Evolutionary conservation across 495 filamentous ascomycete genomes (phyloP).

Genomic region (Oidiodendron maius): DNA sequence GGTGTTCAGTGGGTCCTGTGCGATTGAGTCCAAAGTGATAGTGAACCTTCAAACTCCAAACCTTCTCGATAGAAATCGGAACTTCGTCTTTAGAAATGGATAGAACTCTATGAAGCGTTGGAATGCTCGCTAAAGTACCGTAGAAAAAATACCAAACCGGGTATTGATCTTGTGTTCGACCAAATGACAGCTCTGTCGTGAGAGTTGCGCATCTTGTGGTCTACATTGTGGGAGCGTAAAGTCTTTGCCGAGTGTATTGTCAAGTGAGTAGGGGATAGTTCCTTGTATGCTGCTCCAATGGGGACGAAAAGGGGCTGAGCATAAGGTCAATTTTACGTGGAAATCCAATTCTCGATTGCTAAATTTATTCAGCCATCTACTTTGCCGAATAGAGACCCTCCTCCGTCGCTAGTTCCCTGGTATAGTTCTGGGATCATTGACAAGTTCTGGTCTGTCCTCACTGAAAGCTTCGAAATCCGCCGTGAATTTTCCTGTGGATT

Average conservation of each 20-base stretch:
- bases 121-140: conserved; percentile 25
- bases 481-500: too few species aligned
- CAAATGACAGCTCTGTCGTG: not conserved
- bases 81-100: conserved; percentile 15
- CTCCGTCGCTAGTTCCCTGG: conserved; percentile 6
- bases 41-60: too few species aligned
- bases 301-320: conserved; percentile 27
- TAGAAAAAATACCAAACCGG: conserved; percentile 38
- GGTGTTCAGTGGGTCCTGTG: not conserved
- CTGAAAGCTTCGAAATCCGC: too few species aligned
- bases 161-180: conserved; percentile 20
- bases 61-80: too few species aligned
- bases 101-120: conserved; percentile 17
- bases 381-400: conserved; percentile 15
- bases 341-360: conserved; percentile 15
- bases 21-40: too few species aligned
- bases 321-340: conserved; percentile 9
- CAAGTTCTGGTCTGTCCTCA: too few species aligned
- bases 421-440: conserved; percentile 2
- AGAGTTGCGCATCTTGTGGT: conserved; percentile 7
- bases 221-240: conserved; percentile 34
- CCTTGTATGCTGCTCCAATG: conserved; percentile 26
- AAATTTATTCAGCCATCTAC: conserved; percentile 17
- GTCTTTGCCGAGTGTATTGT: conserved; percentile 36
- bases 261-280: conserved; percentile 25